phyloP scores from a whole-genome alignment of 257 asterid genomes.

The Ilex aquifolium region DNA sequence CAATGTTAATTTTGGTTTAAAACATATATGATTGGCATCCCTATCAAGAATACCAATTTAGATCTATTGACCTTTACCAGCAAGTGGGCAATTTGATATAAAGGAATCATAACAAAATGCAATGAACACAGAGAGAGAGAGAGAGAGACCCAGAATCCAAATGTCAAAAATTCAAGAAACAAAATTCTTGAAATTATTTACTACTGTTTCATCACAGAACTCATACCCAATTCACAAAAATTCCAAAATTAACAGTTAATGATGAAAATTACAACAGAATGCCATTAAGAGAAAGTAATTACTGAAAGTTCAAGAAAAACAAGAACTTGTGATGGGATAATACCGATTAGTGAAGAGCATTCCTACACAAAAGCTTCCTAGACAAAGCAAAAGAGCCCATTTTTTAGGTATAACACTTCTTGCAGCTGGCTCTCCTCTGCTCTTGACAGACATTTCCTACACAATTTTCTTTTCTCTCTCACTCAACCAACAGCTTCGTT shows the following conservation, averaged over 20 bases:
- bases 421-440: constrained; percentile 53
- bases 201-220: neutral
- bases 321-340: neutral
- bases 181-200: neutral
- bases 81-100: neutral
- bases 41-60: neutral
- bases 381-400: constrained; percentile 79
- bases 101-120: neutral
- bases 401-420: constrained; percentile 44
- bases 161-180: neutral
- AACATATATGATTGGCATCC: neutral
- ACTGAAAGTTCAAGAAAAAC: neutral
- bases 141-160: neutral
- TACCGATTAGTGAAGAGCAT: constrained; percentile 83
- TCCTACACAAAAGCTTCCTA: constrained; percentile 68
- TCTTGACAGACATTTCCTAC: constrained; percentile 45
- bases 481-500: constrained; percentile 6
- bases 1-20: no score
- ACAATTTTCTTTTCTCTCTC: neutral
- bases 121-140: no score
- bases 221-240: no score
- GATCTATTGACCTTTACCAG: neutral
- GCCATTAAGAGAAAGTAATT: no score
- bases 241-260: no score
- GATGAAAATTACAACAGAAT: no score